Conservation (phyloP, 2,329 filamentous ascomycete genomes). For the Fulvia fulva region DNA sequence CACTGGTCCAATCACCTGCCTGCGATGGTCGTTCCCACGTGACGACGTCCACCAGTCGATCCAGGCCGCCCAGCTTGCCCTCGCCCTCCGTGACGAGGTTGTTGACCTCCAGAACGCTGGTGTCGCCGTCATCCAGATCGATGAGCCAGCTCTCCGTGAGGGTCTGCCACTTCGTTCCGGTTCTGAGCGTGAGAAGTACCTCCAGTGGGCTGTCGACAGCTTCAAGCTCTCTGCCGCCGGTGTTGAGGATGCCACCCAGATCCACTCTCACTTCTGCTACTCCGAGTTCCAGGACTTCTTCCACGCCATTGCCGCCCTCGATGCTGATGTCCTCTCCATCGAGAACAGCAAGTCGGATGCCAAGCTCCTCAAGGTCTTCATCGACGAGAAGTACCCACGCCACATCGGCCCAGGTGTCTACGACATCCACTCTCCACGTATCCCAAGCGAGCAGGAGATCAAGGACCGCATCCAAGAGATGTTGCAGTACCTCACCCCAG, state of each 20-base stretch:
- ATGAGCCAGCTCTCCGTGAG: constrained; percentile 98
- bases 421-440: constrained; percentile 98
- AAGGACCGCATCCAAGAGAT: constrained; percentile 97
- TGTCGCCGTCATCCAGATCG: constrained; percentile 97
- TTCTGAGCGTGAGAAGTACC: constrained; percentile 93
- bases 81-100: constrained; percentile 97
- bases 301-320: constrained; percentile 96
- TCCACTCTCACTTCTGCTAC: constrained; percentile 99
- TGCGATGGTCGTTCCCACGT: constrained; percentile 99
- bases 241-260: constrained; percentile 93
- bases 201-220: constrained; percentile 94
- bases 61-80: constrained; percentile 96
- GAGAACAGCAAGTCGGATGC: constrained; percentile 99
- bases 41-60: constrained; percentile 99
- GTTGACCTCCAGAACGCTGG: constrained; percentile 96
- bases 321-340: constrained; percentile 96
- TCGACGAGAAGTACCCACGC: constrained; percentile 93
- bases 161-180: constrained; percentile 94
- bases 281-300: constrained; percentile 99
- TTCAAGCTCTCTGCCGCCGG: constrained; percentile 95
- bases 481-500: constrained; percentile 90
- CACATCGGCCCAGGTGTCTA: constrained; percentile 97
- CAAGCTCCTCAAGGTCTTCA: constrained; percentile 98
- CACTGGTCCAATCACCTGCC: constrained; percentile 96
- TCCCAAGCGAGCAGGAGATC: constrained; percentile 96